These are phyloP conservation scores for Russula ochroleuca DNA, from an alignment of 768 basidiomycete genomes.

Conservation along the genomic window DNA sequence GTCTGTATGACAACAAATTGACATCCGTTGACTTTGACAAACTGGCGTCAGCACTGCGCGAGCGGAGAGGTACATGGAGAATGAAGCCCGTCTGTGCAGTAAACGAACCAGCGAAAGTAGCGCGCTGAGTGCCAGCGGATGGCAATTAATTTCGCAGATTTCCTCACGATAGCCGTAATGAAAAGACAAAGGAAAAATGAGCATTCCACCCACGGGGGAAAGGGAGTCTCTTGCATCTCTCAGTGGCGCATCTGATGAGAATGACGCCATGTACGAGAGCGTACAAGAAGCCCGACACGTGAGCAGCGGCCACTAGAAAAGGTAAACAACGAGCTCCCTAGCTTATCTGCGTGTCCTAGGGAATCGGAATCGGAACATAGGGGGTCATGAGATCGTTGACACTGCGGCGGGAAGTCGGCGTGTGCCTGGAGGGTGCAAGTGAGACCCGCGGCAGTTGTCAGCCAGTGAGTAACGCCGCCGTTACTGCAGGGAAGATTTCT, in stretches of 20 bases:
- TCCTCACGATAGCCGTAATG: neutral
- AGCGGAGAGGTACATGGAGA: neutral
- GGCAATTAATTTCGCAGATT: neutral
- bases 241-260: conserved; percentile 17
- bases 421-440: neutral
- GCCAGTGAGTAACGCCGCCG: neutral
- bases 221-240: neutral
- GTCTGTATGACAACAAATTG: neutral
- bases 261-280: neutral
- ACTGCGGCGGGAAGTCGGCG: neutral
- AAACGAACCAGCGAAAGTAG: neutral
- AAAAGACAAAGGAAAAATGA: neutral
- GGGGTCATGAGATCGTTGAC: neutral
- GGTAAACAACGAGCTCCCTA: neutral
- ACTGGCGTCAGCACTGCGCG: neutral
- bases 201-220: neutral
- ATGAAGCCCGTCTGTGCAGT: neutral
- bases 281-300: neutral
- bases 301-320: neutral
- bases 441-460: neutral
- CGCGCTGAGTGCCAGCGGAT: neutral
- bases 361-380: neutral
- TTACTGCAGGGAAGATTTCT: conserved; percentile 3
- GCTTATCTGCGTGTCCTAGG: neutral
- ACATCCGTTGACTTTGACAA: neutral